Evolutionary conservation across 2,329 filamentous ascomycete genomes (phyloP), one percentile per base, ranked within the genome.

Genomic region (Phialophora expanda): DNA sequence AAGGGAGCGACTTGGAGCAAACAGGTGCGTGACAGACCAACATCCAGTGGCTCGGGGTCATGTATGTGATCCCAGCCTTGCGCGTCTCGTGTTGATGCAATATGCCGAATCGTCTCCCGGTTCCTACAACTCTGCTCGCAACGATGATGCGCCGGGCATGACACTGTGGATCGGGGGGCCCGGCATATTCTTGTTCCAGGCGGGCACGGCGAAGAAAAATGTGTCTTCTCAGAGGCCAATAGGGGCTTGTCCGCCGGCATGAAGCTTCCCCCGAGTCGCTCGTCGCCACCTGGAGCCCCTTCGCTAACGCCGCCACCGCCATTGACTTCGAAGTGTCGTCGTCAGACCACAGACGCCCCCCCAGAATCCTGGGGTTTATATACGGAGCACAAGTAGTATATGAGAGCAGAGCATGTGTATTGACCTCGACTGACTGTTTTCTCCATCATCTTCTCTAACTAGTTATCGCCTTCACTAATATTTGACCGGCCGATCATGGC

Each of bases 111-210:
- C 48, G 41, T 60, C 38, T n/a, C 57, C 20, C 24, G 57, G 8
- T 48, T 44, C 5, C 57, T 8, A 7, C 4, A 6, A 3, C 24
- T 30, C 12, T 55, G 51, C 51, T 30, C 58, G 58, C 58, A 54
- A 53, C 46, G 58, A 61, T 61, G 26, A 61, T 61, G n/a, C 38
- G 8, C 58, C 58, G 58, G 26, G 54, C 26, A 32, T 57, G 55
- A 17, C 11, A 3, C n/a, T 11, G 17, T 48, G 44, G 44, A 48
- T 48, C 9, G 8, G 44, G 2, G 2, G 44, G 22, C 44, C 38
- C 57, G 57, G 57, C 57, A 7, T 28, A 20, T 51, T 60, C 22
- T 51, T 60, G 20, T 50, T 48, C 44, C 44, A n/a, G 44, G 44
- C 44, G 44, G 20, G 20, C 44, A 2, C 17, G 17, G 17, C 44